These are phyloP conservation scores for Pythium apleroticum DNA, from an alignment of 352 stramenopile species.

Conservation along the genomic window DNA sequence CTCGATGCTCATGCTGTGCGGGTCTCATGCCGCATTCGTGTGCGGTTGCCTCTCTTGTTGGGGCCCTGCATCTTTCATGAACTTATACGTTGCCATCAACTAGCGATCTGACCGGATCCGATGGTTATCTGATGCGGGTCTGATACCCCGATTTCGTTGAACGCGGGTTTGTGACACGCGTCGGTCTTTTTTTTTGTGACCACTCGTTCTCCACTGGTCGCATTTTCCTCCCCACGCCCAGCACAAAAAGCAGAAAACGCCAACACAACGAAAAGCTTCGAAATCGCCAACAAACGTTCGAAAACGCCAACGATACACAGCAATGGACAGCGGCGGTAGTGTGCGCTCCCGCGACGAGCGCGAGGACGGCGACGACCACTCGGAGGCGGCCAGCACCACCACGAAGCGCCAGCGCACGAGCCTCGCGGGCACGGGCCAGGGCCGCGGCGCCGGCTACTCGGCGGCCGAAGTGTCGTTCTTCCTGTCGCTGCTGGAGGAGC, in stretches of 20 bases:
- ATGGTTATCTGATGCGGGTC: neutral
- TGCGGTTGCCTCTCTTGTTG: no score
- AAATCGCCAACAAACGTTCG: slow-evolving; percentile 6
- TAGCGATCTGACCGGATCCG: neutral
- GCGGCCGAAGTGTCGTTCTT: slow-evolving; percentile 22
- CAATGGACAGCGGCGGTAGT: slow-evolving; percentile 22
- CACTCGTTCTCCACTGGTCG: neutral
- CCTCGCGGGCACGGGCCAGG: neutral
- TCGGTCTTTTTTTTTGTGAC: neutral
- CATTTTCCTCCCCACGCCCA: neutral
- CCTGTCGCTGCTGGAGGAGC: slow-evolving; percentile 22
- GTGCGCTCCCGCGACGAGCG: slow-evolving; percentile 11
- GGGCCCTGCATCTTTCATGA: no score
- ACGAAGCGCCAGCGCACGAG: slow-evolving; percentile 11
- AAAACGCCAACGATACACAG: neutral
- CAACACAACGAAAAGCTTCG: neutral
- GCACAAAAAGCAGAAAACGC: neutral
- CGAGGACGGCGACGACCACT: neutral
- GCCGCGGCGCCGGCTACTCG: slow-evolving; percentile 24
- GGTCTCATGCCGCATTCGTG: no score
- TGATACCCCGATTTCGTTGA: neutral
- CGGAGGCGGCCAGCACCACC: neutral
- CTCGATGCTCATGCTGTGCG: no score
- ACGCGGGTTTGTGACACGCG: neutral
- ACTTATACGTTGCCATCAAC: no score